Evolutionary conservation across 768 basidiomycete genomes (phyloP).

Genomic region (Rhizopogon vinicolor): DNA sequence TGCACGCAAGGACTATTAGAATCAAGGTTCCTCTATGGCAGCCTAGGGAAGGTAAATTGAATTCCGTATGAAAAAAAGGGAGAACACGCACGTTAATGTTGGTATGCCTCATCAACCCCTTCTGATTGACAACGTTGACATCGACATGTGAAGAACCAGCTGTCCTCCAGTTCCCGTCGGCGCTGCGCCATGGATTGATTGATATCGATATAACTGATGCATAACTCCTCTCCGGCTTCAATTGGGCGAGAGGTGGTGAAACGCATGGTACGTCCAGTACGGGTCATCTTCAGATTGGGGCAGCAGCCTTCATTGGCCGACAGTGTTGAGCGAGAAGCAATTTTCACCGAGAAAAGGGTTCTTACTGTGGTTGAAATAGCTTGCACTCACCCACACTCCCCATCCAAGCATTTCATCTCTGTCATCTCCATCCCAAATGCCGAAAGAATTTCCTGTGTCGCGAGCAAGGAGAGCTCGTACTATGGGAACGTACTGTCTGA

Average conservation of each 20-base stretch:
- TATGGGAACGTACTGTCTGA: slow-evolving; percentile 34
- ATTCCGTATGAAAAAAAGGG: not conserved
- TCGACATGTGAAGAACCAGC: slow-evolving; percentile 55
- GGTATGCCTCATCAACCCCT: not conserved
- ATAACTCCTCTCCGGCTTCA: slow-evolving; percentile 49
- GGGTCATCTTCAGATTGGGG: slow-evolving; percentile 46
- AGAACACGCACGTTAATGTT: not conserved
- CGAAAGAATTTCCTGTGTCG: slow-evolving; percentile 65
- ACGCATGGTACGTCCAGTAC: slow-evolving; percentile 38
- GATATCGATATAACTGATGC: slow-evolving; percentile 50
- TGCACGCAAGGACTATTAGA: too few relatives aligned
- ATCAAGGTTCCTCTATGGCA: not conserved
- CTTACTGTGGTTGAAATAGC: slow-evolving; percentile 67
- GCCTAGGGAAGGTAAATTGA: not conserved
- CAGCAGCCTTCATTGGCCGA: slow-evolving; percentile 38
- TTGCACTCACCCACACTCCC: slow-evolving; percentile 55
- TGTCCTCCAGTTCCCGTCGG: slow-evolving; percentile 35
- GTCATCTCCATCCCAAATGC: slow-evolving; percentile 55
- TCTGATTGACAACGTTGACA: slow-evolving; percentile 41
- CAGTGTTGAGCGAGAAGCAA: not conserved
- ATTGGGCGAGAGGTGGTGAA: slow-evolving; percentile 44
- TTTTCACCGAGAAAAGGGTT: not conserved
- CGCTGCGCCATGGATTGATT: slow-evolving; percentile 30
- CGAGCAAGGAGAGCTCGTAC: slow-evolving; percentile 53
- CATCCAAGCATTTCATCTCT: slow-evolving; percentile 60